Conservation (phyloP, 1,284 basidiomycete genomes). For the Moniliophthora roreri region DNA sequence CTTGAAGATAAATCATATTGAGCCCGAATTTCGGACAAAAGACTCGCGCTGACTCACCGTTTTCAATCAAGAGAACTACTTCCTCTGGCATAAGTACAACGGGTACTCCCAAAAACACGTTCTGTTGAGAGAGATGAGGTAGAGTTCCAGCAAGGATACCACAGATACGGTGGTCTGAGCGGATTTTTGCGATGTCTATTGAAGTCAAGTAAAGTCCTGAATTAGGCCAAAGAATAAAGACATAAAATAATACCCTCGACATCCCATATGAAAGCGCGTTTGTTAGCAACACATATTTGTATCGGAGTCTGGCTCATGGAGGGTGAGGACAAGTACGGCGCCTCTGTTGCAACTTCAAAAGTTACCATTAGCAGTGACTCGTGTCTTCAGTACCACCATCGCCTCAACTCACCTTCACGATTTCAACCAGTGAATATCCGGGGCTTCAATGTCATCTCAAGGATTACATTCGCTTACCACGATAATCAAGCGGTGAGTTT, state of each 20-base stretch:
- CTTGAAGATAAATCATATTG: conserved; percentile 44
- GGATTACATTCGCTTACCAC: conserved; percentile 74
- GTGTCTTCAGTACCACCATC: conserved; percentile 1
- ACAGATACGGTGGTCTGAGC: conserved; percentile 80
- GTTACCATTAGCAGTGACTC: not conserved
- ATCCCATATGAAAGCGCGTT: conserved; percentile 77
- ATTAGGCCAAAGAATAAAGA: conserved; percentile 5
- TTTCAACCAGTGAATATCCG: not conserved
- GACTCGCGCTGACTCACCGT: conserved; percentile 49
- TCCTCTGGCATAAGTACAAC: conserved; percentile 91
- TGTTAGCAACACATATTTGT: conserved; percentile 63
- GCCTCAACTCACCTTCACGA: conserved; percentile 21
- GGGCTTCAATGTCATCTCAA: conserved; percentile 26
- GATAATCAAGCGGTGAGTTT: conserved; percentile 77
- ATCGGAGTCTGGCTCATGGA: conserved; percentile 23
- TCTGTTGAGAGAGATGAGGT: conserved; percentile 94
- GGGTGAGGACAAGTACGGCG: not conserved
- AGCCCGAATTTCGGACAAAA: not conserved
- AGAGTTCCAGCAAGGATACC: conserved; percentile 90
- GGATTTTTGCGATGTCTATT: conserved; percentile 75
- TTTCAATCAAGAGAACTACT: conserved; percentile 81
- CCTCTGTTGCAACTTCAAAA: not conserved
- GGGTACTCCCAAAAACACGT: conserved; percentile 92
- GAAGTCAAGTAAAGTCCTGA: conserved; percentile 12
- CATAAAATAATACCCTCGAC: conserved; percentile 67